A percentile compares a stretch with the other conserved stretches of the same genome.
These are phyloP conservation scores for Rhodamnia rubescens DNA, from an alignment of 345 rosid species.

Conservation along the genomic window DNA sequence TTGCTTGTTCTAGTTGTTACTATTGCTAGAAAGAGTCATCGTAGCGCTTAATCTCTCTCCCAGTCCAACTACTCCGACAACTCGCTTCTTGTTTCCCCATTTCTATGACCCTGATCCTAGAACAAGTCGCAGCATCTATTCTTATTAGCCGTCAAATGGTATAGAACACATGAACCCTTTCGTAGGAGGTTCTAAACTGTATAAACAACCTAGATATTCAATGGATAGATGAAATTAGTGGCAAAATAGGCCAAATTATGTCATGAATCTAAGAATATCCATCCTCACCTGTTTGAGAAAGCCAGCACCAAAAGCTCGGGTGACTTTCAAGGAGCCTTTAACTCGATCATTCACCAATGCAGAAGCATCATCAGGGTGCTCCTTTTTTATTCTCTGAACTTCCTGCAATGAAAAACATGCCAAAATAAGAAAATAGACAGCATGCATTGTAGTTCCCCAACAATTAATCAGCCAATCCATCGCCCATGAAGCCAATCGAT, in stretches of 20 bases:
- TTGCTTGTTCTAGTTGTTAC: neutral
- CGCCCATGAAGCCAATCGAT: neutral
- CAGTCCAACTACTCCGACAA: neutral
- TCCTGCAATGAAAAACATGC: conserved; percentile 35
- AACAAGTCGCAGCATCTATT: neutral
- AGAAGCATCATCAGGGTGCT: conserved; percentile 71
- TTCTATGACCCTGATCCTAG: neutral
- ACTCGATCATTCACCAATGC: conserved; percentile 75
- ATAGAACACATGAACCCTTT: neutral
- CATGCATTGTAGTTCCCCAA: neutral
- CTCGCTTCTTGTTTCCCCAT: neutral
- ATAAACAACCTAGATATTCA: neutral
- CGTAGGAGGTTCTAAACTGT: neutral
- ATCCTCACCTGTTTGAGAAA: conserved; percentile 72
- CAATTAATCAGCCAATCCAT: neutral
- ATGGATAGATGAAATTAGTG: neutral
- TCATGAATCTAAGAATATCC: neutral
- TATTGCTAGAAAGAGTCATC: neutral
- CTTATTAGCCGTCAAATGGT: neutral
- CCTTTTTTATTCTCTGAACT: conserved; percentile 65
- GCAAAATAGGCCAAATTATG: neutral
- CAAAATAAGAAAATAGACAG: neutral
- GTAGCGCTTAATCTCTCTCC: neutral
- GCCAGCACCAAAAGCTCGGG: conserved; percentile 95
- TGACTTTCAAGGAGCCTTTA: conserved; percentile 88